phyloP scores from a whole-genome alignment of 352 stramenopile species.

The Phytophthora europaea region DNA sequence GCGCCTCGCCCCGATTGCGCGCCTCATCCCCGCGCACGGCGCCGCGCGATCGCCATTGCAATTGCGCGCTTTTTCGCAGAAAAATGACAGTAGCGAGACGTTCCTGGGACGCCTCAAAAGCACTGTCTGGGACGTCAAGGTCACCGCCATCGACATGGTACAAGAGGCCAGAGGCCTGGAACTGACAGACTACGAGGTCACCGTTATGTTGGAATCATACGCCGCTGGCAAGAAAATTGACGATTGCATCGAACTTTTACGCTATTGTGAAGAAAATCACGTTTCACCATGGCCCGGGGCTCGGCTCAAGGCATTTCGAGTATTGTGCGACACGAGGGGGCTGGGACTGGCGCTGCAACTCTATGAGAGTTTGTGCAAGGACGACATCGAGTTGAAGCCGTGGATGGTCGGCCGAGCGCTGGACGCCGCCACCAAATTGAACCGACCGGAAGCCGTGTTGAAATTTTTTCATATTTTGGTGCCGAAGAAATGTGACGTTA shows the following conservation, averaged over 20 bases:
- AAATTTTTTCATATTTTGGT: constrained; percentile 14
- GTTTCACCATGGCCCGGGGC: neutral
- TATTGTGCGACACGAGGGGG: constrained; percentile 5
- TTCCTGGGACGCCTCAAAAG: constrained; percentile 4
- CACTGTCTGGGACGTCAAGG: neutral
- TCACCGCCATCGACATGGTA: neutral
- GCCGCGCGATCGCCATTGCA: neutral
- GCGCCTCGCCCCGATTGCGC: neutral
- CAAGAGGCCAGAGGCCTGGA: constrained; percentile 1
- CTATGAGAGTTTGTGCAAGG: neutral
- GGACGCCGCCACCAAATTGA: constrained; percentile 10
- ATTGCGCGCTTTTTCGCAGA: constrained; percentile 1
- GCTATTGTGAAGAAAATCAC: constrained; percentile 9
- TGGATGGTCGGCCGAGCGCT: constrained; percentile 22
- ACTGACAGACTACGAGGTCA: constrained; percentile 3
- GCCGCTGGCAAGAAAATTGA: constrained; percentile 1
- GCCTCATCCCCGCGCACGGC: neutral
- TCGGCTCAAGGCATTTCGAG: constrained; percentile 4
- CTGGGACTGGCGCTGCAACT: constrained; percentile 4
- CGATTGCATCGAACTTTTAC: constrained; percentile 8
- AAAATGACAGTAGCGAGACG: constrained; percentile 11
- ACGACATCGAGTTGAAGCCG: constrained; percentile 16
- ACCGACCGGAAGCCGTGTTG: neutral
- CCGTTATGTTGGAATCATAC: constrained; percentile 2
- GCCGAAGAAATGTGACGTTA: neutral